Conservation (phyloP, 2,329 filamentous ascomycete species). For the Fusarium piperis region DNA sequence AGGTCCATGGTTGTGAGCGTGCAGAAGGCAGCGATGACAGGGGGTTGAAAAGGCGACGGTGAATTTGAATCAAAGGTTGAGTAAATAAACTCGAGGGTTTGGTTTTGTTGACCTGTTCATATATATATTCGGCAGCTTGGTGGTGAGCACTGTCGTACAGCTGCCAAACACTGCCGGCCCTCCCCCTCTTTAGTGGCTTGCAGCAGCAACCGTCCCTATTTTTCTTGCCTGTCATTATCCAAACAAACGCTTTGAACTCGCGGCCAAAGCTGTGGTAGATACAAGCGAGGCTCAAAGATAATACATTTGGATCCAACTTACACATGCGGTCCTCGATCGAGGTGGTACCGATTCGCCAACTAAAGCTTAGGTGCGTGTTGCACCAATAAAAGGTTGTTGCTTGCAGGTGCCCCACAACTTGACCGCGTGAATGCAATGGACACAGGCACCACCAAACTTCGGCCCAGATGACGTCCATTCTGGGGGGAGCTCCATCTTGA, state of each 20-base stretch:
- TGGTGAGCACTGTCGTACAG: not conserved
- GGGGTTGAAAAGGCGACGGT: not conserved
- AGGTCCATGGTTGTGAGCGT: not conserved
- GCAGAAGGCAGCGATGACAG: not conserved
- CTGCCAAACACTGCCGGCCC: not conserved
- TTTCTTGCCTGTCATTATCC: not conserved
- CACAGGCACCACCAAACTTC: slow-evolving; percentile 1
- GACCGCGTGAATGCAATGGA: slow-evolving; percentile 18
- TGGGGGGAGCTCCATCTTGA: slow-evolving; percentile 8
- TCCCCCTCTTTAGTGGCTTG: not conserved
- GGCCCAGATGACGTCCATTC: slow-evolving; percentile 27
- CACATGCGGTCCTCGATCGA: not conserved
- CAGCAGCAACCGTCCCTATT: not conserved
- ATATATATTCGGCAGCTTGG: not conserved
- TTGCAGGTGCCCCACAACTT: slow-evolving; percentile 8
- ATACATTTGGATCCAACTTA: not conserved
- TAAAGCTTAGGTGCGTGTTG: not conserved
- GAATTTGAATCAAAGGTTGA: not conserved
- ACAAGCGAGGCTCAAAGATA: not conserved
- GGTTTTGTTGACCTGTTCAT: not conserved
- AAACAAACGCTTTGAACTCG: not conserved
- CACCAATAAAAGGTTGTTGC: slow-evolving; percentile 12
- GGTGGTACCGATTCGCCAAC: not conserved
- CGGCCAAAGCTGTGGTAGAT: not conserved
- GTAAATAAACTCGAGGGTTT: not conserved